Conservation (phyloP, 257 asterid genomes). For the Cinchona pubescens region DNA sequence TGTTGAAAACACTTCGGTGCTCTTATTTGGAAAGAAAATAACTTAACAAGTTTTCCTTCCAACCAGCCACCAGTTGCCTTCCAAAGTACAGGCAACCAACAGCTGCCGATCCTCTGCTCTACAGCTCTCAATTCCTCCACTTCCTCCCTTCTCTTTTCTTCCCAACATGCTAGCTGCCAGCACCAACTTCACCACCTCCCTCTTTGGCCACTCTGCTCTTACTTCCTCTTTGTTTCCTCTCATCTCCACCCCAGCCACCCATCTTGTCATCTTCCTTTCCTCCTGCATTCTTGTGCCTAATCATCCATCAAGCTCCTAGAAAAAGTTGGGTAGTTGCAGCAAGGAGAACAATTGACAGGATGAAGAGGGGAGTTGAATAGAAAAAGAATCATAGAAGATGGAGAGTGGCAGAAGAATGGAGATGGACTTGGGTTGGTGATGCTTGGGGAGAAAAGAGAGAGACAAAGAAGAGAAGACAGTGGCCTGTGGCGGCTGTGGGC, state of each 20-base stretch:
- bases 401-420: background rate
- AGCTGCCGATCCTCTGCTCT: background rate
- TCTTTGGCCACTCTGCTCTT: background rate
- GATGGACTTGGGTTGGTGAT: background rate
- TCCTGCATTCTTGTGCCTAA: too few relatives aligned
- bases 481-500: background rate
- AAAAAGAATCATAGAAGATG: background rate
- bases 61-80: background rate
- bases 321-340: background rate
- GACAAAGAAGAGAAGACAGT: background rate
- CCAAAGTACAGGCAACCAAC: background rate
- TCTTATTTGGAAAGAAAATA: background rate
- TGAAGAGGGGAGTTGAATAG: background rate
- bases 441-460: background rate
- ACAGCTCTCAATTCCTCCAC: too few relatives aligned
- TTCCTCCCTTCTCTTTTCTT: background rate
- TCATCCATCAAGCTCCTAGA: background rate
- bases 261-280: too few relatives aligned
- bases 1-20: too few relatives aligned
- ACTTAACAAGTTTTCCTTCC: background rate
- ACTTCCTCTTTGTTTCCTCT: too few relatives aligned
- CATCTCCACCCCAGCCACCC: too few relatives aligned
- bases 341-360: background rate
- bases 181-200: background rate
- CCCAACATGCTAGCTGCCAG: background rate